phyloP scores from a whole-genome alignment of 2,329 filamentous ascomycete genomes.

The Cladosporium sp. region DNA sequence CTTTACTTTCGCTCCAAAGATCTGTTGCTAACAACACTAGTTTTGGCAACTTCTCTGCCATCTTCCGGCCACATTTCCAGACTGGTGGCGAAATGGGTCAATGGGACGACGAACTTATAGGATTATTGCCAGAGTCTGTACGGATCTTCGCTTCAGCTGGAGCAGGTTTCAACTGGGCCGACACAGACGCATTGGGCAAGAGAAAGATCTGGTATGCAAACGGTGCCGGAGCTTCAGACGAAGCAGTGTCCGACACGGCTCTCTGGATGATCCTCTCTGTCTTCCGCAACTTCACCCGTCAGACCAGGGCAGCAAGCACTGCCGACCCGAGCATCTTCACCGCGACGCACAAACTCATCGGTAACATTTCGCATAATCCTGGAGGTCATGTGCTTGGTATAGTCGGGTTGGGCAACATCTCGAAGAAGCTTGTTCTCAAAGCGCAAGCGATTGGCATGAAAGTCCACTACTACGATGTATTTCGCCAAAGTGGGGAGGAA shows the following conservation, averaged over 20 bases:
- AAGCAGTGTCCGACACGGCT: slow-evolving; percentile 69
- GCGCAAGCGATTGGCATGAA: slow-evolving; percentile 60
- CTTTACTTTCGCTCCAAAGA: too few species aligned
- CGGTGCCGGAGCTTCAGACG: slow-evolving; percentile 62
- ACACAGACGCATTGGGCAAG: slow-evolving; percentile 55
- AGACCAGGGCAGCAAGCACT: slow-evolving; percentile 50
- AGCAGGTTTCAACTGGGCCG: slow-evolving; percentile 59
- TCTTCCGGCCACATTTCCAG: slow-evolving; percentile 58
- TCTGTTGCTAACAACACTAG: too few species aligned
- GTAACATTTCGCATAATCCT: slow-evolving; percentile 42
- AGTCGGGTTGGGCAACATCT: slow-evolving; percentile 58
- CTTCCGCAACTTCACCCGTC: slow-evolving; percentile 64
- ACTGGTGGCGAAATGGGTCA: slow-evolving; percentile 61
- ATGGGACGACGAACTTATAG: slow-evolving; percentile 56
- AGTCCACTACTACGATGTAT: slow-evolving; percentile 58
- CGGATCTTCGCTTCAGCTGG: slow-evolving; percentile 57
- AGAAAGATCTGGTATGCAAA: slow-evolving; percentile 67
- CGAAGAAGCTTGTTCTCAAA: slow-evolving; percentile 50
- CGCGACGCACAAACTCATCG: slow-evolving; percentile 56
- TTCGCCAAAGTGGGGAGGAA: slow-evolving; percentile 40
- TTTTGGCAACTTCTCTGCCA: slow-evolving; percentile 40
- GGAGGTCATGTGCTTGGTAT: slow-evolving; percentile 54
- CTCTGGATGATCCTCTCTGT: slow-evolving; percentile 63
- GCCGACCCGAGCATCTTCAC: slow-evolving; percentile 44
- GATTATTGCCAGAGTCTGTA: slow-evolving; percentile 47